Conservation (phyloP, 805 yeast species). For the Wickerhamomyces bovis region DNA sequence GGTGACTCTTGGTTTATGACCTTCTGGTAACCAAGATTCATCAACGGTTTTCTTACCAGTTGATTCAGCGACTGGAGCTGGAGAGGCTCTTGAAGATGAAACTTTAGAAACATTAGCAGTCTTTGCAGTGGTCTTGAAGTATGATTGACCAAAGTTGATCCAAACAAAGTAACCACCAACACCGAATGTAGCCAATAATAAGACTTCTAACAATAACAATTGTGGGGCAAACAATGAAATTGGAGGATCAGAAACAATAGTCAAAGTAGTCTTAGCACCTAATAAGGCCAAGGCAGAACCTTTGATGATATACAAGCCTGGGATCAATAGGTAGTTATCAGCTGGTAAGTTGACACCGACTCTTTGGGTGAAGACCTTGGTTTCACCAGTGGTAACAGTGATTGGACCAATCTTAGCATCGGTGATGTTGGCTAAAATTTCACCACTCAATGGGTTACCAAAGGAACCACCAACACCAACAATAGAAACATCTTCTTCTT, state of each 20-base stretch:
- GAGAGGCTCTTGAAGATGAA: slow-evolving; percentile 5
- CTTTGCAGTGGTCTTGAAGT: slow-evolving; percentile 30
- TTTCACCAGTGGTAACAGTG: slow-evolving; percentile 42
- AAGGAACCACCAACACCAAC: slow-evolving; percentile 69
- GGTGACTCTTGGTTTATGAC: slow-evolving; percentile 38
- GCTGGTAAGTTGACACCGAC: slow-evolving; percentile 54
- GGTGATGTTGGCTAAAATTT: slow-evolving; percentile 54
- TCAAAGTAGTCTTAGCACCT: slow-evolving; percentile 51
- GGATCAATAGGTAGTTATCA: slow-evolving; percentile 51
- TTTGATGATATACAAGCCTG: slow-evolving; percentile 49
- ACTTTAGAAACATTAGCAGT: slow-evolving; percentile 20
- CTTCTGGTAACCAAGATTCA: slow-evolving; percentile 54
- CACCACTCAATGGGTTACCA: slow-evolving; percentile 47
- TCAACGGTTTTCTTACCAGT: slow-evolving; percentile 31
- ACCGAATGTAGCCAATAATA: slow-evolving; percentile 44
- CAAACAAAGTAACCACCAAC: slow-evolving; percentile 44
- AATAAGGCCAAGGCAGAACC: slow-evolving; percentile 46
- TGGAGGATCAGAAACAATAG: slow-evolving; percentile 55
- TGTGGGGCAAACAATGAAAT: slow-evolving; percentile 70
- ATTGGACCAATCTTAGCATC: slow-evolving; percentile 59
- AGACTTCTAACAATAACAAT: slow-evolving; percentile 54
- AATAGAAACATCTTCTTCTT: slow-evolving; percentile 43
- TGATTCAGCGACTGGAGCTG: slow-evolving; percentile 17
- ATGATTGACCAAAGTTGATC: slow-evolving; percentile 38
- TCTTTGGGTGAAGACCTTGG: slow-evolving; percentile 48